A percentile compares a stretch with the other conserved stretches of the same genome.
These are phyloP conservation scores for Daphne laureola DNA, from an alignment of 441 rosid species.

Conservation along the genomic window DNA sequence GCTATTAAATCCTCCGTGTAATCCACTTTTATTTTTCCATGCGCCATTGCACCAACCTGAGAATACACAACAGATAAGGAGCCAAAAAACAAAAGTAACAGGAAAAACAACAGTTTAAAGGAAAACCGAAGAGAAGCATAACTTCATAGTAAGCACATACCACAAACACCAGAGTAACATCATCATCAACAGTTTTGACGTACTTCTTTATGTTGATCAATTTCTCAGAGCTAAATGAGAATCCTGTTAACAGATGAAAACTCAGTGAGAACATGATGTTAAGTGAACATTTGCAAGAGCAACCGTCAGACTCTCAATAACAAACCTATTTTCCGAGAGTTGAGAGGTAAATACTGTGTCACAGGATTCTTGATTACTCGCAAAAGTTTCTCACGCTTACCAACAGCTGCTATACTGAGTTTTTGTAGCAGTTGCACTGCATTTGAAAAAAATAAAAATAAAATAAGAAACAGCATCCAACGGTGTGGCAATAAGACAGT, in stretches of 20 bases:
- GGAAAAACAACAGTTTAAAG: background rate
- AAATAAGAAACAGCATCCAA: background rate
- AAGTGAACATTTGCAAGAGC: too few species aligned
- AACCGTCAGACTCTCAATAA: background rate
- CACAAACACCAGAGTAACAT: constrained; percentile 70
- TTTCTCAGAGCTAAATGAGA: constrained; percentile 73
- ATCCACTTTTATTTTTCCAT: constrained; percentile 67
- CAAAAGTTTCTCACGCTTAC: constrained; percentile 47
- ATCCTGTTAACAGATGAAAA: constrained; percentile 29
- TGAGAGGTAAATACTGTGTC: constrained; percentile 30
- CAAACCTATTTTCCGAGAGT: constrained; percentile 47
- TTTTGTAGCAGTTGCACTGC: constrained; percentile 59
- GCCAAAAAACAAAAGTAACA: background rate
- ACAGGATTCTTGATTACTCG: constrained; percentile 50
- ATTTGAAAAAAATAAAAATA: constrained; percentile 11
- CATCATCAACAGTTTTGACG: constrained; percentile 38
- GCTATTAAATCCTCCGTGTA: constrained; percentile 70
- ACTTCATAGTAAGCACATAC: constrained; percentile 26
- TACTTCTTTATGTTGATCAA: constrained; percentile 53
- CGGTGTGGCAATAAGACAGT: background rate
- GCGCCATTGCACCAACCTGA: constrained; percentile 91
- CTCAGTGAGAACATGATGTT: too few species aligned
- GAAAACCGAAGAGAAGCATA: background rate
- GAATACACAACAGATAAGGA: constrained; percentile 5
- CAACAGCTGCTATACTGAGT: constrained; percentile 42